phyloP scores from a whole-genome alignment of 2,329 filamentous ascomycete species.

The Fusarium nanum region DNA sequence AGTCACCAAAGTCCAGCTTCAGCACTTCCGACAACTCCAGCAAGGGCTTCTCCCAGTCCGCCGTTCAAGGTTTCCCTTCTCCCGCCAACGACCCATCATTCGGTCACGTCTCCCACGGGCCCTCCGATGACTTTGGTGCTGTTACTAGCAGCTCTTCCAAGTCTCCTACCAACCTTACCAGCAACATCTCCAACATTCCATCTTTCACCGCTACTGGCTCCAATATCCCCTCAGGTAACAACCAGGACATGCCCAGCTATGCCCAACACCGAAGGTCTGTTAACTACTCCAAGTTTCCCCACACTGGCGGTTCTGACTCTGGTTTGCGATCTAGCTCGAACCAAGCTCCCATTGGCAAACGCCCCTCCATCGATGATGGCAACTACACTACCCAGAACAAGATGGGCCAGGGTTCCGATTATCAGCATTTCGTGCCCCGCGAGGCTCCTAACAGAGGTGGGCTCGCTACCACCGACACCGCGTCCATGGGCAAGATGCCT shows the following conservation, averaged over 20 bases:
- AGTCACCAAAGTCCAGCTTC: not conserved
- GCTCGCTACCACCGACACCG: not conserved
- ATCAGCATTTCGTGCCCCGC: not conserved
- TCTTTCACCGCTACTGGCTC: not conserved
- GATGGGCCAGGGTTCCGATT: not conserved
- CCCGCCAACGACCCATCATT: not conserved
- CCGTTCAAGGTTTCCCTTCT: not conserved
- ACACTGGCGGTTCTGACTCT: not conserved
- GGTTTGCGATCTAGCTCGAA: not conserved
- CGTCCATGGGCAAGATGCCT: not conserved
- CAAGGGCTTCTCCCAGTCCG: not conserved
- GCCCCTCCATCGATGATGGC: conserved; percentile 8
- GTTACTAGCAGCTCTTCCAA: not conserved
- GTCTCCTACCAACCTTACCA: not conserved
- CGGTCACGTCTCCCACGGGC: not conserved
- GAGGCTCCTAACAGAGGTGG: conserved; percentile 9
- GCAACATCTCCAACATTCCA: not conserved
- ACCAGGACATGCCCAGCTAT: not conserved
- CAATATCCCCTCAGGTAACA: not conserved
- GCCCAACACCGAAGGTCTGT: not conserved
- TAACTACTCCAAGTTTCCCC: conserved; percentile 16
- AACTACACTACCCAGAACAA: conserved; percentile 23
- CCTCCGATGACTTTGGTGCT: not conserved
- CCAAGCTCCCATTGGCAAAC: not conserved
- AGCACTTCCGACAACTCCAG: not conserved